Percentiles rank a stretch among this genome's conserved stretches.
These are phyloP conservation scores for Sclerotinia subarctica DNA, from an alignment of 2,329 filamentous ascomycete genomes.

Conservation along the genomic window DNA sequence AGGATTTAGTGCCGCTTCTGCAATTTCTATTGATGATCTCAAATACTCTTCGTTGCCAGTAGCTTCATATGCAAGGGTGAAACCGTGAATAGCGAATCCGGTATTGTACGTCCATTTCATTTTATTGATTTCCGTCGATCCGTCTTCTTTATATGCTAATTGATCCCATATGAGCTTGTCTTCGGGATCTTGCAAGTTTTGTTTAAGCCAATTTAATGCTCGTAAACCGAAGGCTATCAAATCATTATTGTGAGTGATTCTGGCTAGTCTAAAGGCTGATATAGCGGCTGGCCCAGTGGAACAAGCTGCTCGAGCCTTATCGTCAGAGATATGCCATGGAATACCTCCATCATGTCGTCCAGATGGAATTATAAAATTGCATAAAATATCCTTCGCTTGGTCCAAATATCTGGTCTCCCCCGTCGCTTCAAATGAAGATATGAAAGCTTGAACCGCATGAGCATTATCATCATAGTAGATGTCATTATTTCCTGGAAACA, in stretches of 20 bases:
- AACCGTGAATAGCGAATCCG: conserved; percentile 29
- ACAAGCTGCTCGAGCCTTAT: conserved; percentile 25
- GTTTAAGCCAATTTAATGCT: conserved; percentile 22
- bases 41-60: conserved; percentile 20
- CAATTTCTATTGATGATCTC: conserved; percentile 24
- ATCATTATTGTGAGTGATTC: conserved; percentile 17
- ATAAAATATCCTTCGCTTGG: conserved; percentile 25
- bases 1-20: conserved; percentile 24
- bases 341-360: conserved; percentile 25
- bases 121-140: conserved; percentile 23
- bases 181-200: conserved; percentile 24
- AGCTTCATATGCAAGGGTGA: conserved; percentile 23
- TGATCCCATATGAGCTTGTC: conserved; percentile 31
- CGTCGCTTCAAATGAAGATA: conserved; percentile 25
- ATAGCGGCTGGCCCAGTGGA: conserved; percentile 28
- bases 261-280: conserved; percentile 26
- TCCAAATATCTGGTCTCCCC: conserved; percentile 19
- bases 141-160: conserved; percentile 22
- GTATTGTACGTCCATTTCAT: conserved; percentile 31
- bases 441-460: conserved; percentile 26
- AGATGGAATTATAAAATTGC: conserved; percentile 25
- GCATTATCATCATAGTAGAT: conserved; percentile 31
- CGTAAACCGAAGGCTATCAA: conserved; percentile 22
- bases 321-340: conserved; percentile 28
- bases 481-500: conserved; percentile 30